These are phyloP conservation scores for Yamadazyma atmosphaerica DNA, from an alignment of 1,139 yeast genomes.

Conservation along the genomic window DNA sequence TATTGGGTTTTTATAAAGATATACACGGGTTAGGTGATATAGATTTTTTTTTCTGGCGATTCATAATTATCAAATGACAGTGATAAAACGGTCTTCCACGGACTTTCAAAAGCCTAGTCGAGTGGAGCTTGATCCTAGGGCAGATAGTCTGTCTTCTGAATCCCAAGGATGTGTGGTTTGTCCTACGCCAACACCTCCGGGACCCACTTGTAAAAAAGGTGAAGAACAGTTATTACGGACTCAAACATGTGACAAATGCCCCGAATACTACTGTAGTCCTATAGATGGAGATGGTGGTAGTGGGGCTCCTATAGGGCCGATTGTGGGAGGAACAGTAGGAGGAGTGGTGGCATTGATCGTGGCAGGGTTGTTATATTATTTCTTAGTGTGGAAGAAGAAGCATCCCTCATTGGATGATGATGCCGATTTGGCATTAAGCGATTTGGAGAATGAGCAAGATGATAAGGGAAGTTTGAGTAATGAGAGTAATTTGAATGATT, in stretches of 20 bases:
- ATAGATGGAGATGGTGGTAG: constrained; percentile 13
- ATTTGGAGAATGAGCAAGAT: constrained; percentile 22
- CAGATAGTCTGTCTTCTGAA: constrained; percentile 4
- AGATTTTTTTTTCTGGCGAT: too few relatives aligned
- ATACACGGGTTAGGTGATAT: too few relatives aligned
- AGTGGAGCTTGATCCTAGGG: constrained; percentile 2
- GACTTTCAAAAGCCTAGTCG: not conserved
- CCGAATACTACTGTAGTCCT: constrained; percentile 52
- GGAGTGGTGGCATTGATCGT: constrained; percentile 39
- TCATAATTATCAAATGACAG: constrained; percentile 2
- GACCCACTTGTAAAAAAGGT: constrained; percentile 56
- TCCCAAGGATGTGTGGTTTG: constrained; percentile 51
- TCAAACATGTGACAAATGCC: constrained; percentile 59
- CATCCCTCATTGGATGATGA: constrained; percentile 25
- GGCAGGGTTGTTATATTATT: constrained; percentile 36
- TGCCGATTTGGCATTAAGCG: constrained; percentile 23
- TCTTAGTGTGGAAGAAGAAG: constrained; percentile 29
- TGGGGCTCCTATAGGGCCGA: constrained; percentile 47
- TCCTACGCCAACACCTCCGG: constrained; percentile 32
- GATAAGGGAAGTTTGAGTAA: constrained; percentile 18
- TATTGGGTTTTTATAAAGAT: too few relatives aligned
- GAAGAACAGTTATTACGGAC: constrained; percentile 53
- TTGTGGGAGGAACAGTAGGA: constrained; percentile 67
- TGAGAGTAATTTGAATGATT: constrained; percentile 10
- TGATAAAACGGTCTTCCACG: not conserved